Percentiles rank a stretch among this genome's conserved stretches.
These are phyloP conservation scores for Aristolochia contorta DNA, from an alignment of 164 flowering plant genomes.

Conservation along the genomic window DNA sequence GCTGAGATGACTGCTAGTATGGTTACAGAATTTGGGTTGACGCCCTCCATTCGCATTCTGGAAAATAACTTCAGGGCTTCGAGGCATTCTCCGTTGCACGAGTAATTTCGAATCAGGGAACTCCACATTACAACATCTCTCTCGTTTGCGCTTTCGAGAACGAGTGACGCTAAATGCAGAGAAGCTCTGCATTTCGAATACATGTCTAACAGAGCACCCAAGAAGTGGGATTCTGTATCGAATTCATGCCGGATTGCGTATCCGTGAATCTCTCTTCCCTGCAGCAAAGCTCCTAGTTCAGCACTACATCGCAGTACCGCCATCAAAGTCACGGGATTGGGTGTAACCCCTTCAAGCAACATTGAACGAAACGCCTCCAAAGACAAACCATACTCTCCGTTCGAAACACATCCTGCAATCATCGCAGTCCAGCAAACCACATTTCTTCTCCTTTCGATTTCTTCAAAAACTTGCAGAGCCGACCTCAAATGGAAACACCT, in stretches of 20 bases:
- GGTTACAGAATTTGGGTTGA: slow-evolving; percentile 40
- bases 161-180: background rate
- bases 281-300: slow-evolving; percentile 14
- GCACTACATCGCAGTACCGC: slow-evolving; percentile 39
- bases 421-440: slow-evolving; percentile 61
- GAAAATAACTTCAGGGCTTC: slow-evolving; percentile 30
- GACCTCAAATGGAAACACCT: slow-evolving; percentile 18
- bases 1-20: slow-evolving; percentile 34
- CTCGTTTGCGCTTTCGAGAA: background rate
- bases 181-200: slow-evolving; percentile 21
- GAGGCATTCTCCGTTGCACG: slow-evolving; percentile 13
- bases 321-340: slow-evolving; percentile 42
- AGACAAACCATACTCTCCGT: slow-evolving; percentile 18
- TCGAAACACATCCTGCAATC: slow-evolving; percentile 35
- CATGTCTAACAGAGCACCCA: slow-evolving; percentile 37
- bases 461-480: slow-evolving; percentile 33
- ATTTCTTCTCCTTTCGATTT: slow-evolving; percentile 32
- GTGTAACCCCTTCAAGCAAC: slow-evolving; percentile 36
- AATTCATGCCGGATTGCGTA: slow-evolving; percentile 36
- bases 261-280: slow-evolving; percentile 49
- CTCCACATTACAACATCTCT: slow-evolving; percentile 1
- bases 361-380: slow-evolving; percentile 32
- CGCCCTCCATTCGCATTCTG: slow-evolving; percentile 36
- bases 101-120: slow-evolving; percentile 2
- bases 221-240: slow-evolving; percentile 27